phyloP scores from a whole-genome alignment of 495 filamentous ascomycete species.

The Penicillium pancosmium region DNA sequence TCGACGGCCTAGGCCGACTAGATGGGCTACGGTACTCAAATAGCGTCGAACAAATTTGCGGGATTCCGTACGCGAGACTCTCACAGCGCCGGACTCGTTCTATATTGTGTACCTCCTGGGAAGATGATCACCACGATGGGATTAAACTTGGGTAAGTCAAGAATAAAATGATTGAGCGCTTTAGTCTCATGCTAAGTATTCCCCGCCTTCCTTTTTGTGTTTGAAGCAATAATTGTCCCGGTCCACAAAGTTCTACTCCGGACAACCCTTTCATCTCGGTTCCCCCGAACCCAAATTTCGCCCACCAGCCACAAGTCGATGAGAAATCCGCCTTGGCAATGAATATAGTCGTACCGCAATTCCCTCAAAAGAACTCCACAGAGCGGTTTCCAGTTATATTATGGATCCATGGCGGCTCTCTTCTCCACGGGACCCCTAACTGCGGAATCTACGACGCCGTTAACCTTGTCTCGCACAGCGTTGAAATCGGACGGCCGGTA shows the following conservation, averaged over 20 bases:
- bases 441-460: no score
- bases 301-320: no score
- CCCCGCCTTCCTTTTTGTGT: neutral
- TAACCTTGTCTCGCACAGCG: no score
- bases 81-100: conserved; percentile 19
- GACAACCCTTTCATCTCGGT: conserved; percentile 16
- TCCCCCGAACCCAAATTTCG: conserved; percentile 9
- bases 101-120: conserved; percentile 13
- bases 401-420: no score
- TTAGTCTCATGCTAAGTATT: neutral
- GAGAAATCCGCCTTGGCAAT: no score
- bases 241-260: conserved; percentile 10
- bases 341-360: no score
- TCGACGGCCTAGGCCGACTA: conserved; percentile 9
- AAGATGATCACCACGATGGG: conserved; percentile 15
- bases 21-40: conserved; percentile 14
- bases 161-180: neutral
- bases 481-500: no score
- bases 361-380: no score
- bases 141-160: conserved; percentile 15
- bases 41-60: conserved; percentile 19
- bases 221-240: conserved; percentile 14
- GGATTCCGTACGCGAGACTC: conserved; percentile 15
- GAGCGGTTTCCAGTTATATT: no score
- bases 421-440: no score